Evolutionary conservation across 306 rosid species (phyloP).

Genomic region (Prunus mira): DNA sequence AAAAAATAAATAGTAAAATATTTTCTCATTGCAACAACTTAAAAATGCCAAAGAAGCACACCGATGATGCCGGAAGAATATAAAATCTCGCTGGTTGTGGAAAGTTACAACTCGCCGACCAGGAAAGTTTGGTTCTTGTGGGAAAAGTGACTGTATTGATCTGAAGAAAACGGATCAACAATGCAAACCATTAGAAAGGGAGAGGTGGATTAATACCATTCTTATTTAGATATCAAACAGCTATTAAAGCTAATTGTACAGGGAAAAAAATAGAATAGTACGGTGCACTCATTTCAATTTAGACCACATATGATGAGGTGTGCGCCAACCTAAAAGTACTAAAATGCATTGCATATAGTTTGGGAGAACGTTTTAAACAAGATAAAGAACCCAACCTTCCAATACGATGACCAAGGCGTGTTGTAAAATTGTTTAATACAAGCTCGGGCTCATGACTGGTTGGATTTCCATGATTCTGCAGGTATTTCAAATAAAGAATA

Average conservation of each 20-base stretch:
- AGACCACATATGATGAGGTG: background rate
- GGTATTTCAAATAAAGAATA: slow-evolving; percentile 4
- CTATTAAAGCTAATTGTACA: background rate
- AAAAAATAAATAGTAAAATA: background rate
- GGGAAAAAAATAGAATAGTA: background rate
- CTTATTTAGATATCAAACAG: background rate
- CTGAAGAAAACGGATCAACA: slow-evolving; percentile 35
- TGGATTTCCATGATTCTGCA: slow-evolving; percentile 92
- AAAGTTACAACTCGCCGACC: slow-evolving; percentile 91
- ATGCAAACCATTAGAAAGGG: slow-evolving; percentile 13
- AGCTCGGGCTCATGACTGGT: slow-evolving; percentile 91
- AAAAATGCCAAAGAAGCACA: slow-evolving; percentile 21
- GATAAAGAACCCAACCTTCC: slow-evolving; percentile 61
- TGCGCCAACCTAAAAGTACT: background rate
- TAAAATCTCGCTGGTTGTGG: slow-evolving; percentile 92
- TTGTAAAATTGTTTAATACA: slow-evolving; percentile 66
- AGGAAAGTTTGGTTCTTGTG: slow-evolving; percentile 82
- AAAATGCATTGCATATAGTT: slow-evolving; percentile 3
- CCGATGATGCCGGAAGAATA: slow-evolving; percentile 94
- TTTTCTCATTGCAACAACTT: background rate
- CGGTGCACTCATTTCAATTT: background rate
- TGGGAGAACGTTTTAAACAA: slow-evolving; percentile 5
- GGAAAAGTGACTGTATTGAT: slow-evolving; percentile 78
- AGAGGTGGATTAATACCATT: slow-evolving; percentile 8
- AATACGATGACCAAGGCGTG: slow-evolving; percentile 84